Evolutionary conservation across 2,329 filamentous ascomycete genomes (phyloP).

Genomic region (Ilyonectria sp.): DNA sequence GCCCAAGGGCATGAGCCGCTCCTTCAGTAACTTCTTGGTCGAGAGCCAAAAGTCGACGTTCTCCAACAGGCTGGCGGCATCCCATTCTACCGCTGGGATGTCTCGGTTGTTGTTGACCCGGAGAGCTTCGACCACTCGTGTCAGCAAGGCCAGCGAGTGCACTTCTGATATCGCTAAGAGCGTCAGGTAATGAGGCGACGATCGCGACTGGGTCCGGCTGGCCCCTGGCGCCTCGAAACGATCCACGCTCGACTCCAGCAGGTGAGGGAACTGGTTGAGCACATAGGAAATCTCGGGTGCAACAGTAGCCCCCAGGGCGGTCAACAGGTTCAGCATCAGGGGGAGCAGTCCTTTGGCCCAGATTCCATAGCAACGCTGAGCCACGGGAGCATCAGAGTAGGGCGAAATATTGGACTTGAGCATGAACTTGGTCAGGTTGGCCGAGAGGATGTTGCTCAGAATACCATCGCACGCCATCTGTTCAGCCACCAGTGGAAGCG

Average conservation of each 20-base stretch:
- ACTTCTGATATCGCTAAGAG: slow-evolving; percentile 82
- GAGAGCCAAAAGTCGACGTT: slow-evolving; percentile 88
- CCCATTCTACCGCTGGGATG: slow-evolving; percentile 82
- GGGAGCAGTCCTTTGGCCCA: slow-evolving; percentile 93
- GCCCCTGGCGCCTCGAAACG: slow-evolving; percentile 76
- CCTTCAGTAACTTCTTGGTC: slow-evolving; percentile 77
- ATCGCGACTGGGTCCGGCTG: slow-evolving; percentile 65
- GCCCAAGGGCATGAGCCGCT: slow-evolving; percentile 81
- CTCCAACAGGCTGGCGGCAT: slow-evolving; percentile 79
- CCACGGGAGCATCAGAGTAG: slow-evolving; percentile 79
- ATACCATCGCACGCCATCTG: slow-evolving; percentile 91
- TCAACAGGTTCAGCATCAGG: slow-evolving; percentile 88
- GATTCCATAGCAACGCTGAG: slow-evolving; percentile 85
- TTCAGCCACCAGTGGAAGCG: slow-evolving; percentile 85
- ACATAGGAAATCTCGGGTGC: slow-evolving; percentile 89
- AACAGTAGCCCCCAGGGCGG: slow-evolving; percentile 84
- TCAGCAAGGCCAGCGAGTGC: slow-evolving; percentile 84
- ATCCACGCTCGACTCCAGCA: slow-evolving; percentile 80
- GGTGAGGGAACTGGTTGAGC: slow-evolving; percentile 88
- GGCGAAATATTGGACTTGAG: slow-evolving; percentile 81
- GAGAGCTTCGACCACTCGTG: slow-evolving; percentile 78
- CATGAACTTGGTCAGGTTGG: slow-evolving; percentile 84
- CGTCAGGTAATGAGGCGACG: slow-evolving; percentile 76
- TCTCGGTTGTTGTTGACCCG: slow-evolving; percentile 77
- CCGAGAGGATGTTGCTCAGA: slow-evolving; percentile 83